A percentile compares a stretch with the other conserved stretches of the same genome.
Evolutionary conservation across 345 rosid genomes (phyloP).

Genomic region (Laguncularia racemosa): DNA sequence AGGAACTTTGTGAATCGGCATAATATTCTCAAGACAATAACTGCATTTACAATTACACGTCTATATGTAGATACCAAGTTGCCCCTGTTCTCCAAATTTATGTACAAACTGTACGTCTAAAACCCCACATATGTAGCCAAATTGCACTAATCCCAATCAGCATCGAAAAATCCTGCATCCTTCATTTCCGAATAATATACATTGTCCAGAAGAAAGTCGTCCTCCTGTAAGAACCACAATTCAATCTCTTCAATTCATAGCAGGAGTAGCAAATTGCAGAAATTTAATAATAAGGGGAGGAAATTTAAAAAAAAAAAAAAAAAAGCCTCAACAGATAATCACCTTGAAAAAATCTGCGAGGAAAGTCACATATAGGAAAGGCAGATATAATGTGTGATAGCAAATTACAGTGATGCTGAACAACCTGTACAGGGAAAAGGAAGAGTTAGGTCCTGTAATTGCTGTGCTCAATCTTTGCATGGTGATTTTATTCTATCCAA

Average conservation of each 20-base stretch:
- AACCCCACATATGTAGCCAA: no score
- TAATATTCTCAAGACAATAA: no score
- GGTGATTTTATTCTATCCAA: not conserved
- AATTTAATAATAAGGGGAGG: not conserved
- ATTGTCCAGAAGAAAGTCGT: constrained; percentile 72
- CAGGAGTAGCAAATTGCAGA: constrained; percentile 6
- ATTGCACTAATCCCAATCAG: constrained; percentile 62
- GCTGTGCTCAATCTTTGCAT: not conserved
- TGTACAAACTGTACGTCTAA: no score
- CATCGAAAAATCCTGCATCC: constrained; percentile 90
- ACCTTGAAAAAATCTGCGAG: constrained; percentile 96
- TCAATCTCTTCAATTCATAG: constrained; percentile 1
- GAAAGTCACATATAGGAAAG: constrained; percentile 67
- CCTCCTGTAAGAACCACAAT: constrained; percentile 47
- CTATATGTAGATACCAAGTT: no score
- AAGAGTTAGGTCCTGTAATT: not conserved
- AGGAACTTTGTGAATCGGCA: not conserved
- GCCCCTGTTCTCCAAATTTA: no score
- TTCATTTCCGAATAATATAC: constrained; percentile 93
- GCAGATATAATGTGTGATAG: constrained; percentile 82
- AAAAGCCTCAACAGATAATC: not conserved
- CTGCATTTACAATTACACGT: no score
- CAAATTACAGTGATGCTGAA: constrained; percentile 50
- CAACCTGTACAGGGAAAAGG: constrained; percentile 43
- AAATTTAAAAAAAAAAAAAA: not conserved